phyloP scores from a whole-genome alignment of 2,329 filamentous ascomycete genomes.

The Didymosphaeria variabile region DNA sequence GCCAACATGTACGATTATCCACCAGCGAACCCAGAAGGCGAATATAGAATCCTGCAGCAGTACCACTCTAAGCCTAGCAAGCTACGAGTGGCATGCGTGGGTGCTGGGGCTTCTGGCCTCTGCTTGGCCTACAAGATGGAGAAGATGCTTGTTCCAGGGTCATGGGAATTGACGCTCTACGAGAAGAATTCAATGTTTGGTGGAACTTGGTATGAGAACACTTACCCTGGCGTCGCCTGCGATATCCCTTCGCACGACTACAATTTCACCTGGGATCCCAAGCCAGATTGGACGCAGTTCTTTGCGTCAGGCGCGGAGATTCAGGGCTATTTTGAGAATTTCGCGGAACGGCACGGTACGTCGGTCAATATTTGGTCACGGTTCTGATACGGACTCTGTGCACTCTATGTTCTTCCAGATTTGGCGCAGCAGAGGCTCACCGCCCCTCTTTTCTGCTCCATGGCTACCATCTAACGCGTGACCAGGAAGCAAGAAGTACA shows the following conservation, averaged over 20 bases:
- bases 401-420: no score
- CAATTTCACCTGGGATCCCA: constrained; percentile 69
- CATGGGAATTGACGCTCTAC: constrained; percentile 41
- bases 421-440: no score
- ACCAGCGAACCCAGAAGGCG: constrained; percentile 38
- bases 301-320: constrained; percentile 61
- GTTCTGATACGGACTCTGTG: no score
- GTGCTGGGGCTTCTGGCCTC: constrained; percentile 42
- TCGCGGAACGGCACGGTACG: constrained; percentile 69
- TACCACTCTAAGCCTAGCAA: constrained; percentile 46
- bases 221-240: constrained; percentile 46
- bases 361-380: constrained; percentile 31
- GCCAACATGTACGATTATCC: constrained; percentile 40
- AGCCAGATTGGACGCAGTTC: constrained; percentile 63
- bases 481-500: constrained; percentile 50
- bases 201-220: constrained; percentile 48
- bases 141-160: constrained; percentile 39
- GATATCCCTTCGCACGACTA: constrained; percentile 63
- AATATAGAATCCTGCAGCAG: constrained; percentile 42
- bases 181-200: constrained; percentile 45
- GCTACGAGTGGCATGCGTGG: constrained; percentile 40
- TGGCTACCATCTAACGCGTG: constrained; percentile 5
- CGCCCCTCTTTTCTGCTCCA: no score
- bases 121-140: constrained; percentile 48
- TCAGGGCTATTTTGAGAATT: constrained; percentile 58